phyloP scores from a whole-genome alignment of 352 stramenopile species.

The Nothophytophthora sp. region DNA sequence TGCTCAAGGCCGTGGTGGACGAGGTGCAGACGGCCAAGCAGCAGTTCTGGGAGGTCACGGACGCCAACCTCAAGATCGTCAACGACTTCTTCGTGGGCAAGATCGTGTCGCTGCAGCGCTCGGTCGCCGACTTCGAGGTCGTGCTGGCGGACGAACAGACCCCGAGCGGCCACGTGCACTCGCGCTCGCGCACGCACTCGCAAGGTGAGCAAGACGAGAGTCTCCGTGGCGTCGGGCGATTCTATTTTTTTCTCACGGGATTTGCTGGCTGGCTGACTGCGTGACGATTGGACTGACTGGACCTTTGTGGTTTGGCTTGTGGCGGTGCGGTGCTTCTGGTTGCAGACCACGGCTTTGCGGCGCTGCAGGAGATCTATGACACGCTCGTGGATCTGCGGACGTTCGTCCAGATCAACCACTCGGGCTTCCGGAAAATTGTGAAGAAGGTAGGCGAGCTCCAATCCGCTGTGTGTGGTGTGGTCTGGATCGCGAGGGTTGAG shows the following conservation, averaged over 20 bases:
- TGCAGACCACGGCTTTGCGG: conserved; percentile 76
- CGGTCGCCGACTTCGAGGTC: conserved; percentile 75
- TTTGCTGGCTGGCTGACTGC: no score
- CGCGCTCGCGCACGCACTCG: conserved; percentile 55
- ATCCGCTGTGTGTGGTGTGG: no score
- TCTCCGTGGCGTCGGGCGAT: no score
- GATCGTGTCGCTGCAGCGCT: conserved; percentile 64
- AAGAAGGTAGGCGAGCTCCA: conserved; percentile 79
- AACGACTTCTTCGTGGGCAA: conserved; percentile 86
- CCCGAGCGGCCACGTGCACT: conserved; percentile 76
- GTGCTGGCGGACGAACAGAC: conserved; percentile 69
- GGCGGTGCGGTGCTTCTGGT: conserved; percentile 5
- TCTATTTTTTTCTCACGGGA: no score
- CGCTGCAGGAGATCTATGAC: conserved; percentile 89
- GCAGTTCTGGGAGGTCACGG: conserved; percentile 83
- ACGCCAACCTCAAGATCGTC: conserved; percentile 80
- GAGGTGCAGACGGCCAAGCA: conserved; percentile 75
- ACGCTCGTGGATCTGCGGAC: conserved; percentile 88
- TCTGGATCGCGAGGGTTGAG: no score
- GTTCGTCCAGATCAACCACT: conserved; percentile 93
- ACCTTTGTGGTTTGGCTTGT: not conserved
- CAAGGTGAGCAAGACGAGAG: no score
- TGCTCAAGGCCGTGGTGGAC: conserved; percentile 50
- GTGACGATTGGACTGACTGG: no score
- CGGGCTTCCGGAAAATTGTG: conserved; percentile 93